A percentile compares a stretch with the other conserved stretches of the same genome.
Conservation (phyloP, 805 yeast species). For the Starmerella stigmatis region DNA sequence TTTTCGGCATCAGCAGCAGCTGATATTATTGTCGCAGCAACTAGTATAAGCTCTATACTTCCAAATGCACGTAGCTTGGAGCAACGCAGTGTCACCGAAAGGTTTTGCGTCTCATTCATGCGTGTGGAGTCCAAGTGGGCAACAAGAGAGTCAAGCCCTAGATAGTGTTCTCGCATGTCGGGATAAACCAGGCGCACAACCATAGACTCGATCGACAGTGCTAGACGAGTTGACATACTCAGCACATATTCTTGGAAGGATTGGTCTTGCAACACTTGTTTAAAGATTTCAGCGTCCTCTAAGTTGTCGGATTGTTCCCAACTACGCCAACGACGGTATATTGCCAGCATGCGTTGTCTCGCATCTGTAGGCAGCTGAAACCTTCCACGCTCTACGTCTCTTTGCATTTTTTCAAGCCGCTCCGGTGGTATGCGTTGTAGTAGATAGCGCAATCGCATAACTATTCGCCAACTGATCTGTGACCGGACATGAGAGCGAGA, state of each 20-base stretch:
- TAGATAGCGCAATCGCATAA: conserved; percentile 69
- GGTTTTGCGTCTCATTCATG: conserved; percentile 16
- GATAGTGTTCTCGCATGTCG: conserved; percentile 16
- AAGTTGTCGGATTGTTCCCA: conserved; percentile 53
- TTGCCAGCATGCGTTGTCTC: conserved; percentile 41
- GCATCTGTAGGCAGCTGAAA: conserved; percentile 47
- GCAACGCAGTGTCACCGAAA: conserved; percentile 21
- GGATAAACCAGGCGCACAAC: conserved; percentile 16
- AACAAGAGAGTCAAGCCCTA: conserved; percentile 12
- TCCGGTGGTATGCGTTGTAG: conserved; percentile 41
- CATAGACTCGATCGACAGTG: conserved; percentile 14
- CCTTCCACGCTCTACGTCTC: conserved; percentile 27
- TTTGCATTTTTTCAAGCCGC: conserved; percentile 38
- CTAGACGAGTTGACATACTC: conserved; percentile 11
- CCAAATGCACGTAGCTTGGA: conserved; percentile 21
- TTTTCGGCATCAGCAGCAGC: neutral
- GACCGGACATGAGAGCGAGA: conserved; percentile 66
- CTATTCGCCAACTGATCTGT: conserved; percentile 77
- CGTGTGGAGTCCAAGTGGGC: conserved; percentile 12
- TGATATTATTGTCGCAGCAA: conserved; percentile 11
- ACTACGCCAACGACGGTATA: conserved; percentile 72
- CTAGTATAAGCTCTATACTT: conserved; percentile 21
- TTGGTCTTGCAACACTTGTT: conserved; percentile 15
- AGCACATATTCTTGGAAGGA: conserved; percentile 17
- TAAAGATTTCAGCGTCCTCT: conserved; percentile 25